Evolutionary conservation across 331 rosid species (phyloP), one percentile per base, ranked within the genome.

Genomic region (Malus hybrid): DNA sequence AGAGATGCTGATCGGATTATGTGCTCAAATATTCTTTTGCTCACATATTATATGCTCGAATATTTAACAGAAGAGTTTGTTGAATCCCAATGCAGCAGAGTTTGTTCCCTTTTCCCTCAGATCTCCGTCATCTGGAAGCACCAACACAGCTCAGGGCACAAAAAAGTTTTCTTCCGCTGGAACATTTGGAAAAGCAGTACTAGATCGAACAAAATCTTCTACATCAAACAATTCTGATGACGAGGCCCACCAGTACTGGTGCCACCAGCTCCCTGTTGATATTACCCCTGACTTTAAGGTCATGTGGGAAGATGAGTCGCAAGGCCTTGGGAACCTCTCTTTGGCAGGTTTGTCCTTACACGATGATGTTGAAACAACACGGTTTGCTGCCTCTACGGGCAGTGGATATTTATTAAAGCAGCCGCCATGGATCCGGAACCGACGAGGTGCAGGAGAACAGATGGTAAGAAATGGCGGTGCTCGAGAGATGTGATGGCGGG

Each of bases 71-170:
- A n/a, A n/a, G n/a, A n/a, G n/a, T n/a, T n/a, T 79, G 62, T 81
- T 93, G 85, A 93, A 93, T 82, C 98, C 98, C 56, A 93, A 93
- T 89, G 98, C 98, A 9, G 98, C 97, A n/a, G 98, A 89, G 80
- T 93, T 93, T 34, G 63, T 93, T 70, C 98, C 98, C 42, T 91
- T 86, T 74, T 46, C 91, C 68, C 91, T 89, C 78, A 86, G 98
- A 82, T 86, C 97, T 65, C 63, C 87, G 13, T 77, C 93, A 66
- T 82, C 91, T 63, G 94, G 94, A 80, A 87, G 91, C 82, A 66
- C 83, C 70, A 83, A 91, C 73, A 73, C 74, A 5, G 82, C 76
- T 39, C 94, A 91, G 73, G 85, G 77, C 4, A 29, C 85, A 28
- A 14, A 84, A 8, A 75, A 83, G 77, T 67, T 84, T 52, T 61